phyloP scores from a whole-genome alignment of 441 rosid species.

The Pelargonium fulgidum region DNA sequence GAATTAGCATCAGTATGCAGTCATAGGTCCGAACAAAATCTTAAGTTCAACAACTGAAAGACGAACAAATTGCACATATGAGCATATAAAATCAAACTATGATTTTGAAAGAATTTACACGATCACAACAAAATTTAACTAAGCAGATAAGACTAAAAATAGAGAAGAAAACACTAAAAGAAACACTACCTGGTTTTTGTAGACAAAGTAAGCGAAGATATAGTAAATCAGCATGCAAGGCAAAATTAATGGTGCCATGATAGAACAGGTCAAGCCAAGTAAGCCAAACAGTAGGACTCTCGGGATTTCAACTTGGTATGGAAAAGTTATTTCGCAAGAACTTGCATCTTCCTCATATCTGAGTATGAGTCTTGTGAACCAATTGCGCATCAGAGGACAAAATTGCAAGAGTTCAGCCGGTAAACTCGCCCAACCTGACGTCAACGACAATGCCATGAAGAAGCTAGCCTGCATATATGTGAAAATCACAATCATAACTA shows the following conservation, averaged over 20 bases:
- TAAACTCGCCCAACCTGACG: conserved; percentile 96
- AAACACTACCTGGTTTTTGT: conserved; percentile 62
- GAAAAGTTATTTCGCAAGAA: conserved; percentile 49
- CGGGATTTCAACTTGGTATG: conserved; percentile 84
- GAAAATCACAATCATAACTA: conserved; percentile 11
- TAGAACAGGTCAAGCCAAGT: conserved; percentile 75
- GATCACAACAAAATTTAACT: background rate
- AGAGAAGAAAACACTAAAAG: conserved; percentile 2
- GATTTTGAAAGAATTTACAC: background rate
- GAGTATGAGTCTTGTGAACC: conserved; percentile 34
- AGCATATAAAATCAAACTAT: background rate
- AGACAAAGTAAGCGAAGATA: conserved; percentile 60
- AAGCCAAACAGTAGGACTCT: conserved; percentile 74
- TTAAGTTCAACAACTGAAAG: background rate
- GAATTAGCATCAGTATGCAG: conserved; percentile 1
- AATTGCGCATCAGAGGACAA: conserved; percentile 49
- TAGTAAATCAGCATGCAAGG: conserved; percentile 76
- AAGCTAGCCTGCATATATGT: conserved; percentile 66
- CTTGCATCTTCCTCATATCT: conserved; percentile 31
- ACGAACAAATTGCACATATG: background rate
- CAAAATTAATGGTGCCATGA: conserved; percentile 77
- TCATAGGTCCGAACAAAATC: background rate
- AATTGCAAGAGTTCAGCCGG: conserved; percentile 73
- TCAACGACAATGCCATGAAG: conserved; percentile 82
- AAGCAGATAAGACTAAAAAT: conserved; percentile 1